These are phyloP conservation scores for Lactarius akahatsu DNA, from an alignment of 768 basidiomycete species.

Conservation along the genomic window DNA sequence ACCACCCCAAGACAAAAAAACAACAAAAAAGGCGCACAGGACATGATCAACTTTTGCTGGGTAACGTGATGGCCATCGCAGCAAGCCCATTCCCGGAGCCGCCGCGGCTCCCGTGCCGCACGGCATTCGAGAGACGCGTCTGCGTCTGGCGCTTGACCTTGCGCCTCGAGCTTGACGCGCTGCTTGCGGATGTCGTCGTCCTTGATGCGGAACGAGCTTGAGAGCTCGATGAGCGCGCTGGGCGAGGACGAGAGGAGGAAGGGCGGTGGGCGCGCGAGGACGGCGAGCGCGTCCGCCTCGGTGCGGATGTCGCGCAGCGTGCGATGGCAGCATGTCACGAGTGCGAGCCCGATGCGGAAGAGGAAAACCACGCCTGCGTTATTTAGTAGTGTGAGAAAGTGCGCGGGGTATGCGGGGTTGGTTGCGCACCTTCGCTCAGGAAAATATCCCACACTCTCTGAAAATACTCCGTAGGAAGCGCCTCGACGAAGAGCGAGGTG, in stretches of 20 bases:
- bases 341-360: conserved; percentile 68
- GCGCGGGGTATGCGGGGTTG: background rate
- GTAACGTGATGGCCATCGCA: conserved; percentile 33
- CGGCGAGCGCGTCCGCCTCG: conserved; percentile 47
- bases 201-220: conserved; percentile 65
- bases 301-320: conserved; percentile 52
- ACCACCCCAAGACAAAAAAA: background rate
- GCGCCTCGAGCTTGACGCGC: conserved; percentile 71
- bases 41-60: conserved; percentile 25
- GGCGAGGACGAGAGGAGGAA: conserved; percentile 56
- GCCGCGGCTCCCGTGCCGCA: conserved; percentile 5
- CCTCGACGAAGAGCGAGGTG: conserved; percentile 65
- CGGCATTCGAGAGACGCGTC: conserved; percentile 31
- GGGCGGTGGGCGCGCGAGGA: conserved; percentile 52
- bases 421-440: conserved; percentile 65
- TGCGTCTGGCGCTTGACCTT: conserved; percentile 62
- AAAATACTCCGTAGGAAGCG: conserved; percentile 61
- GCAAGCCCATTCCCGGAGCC: background rate
- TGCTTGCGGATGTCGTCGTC: conserved; percentile 80
- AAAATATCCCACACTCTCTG: conserved; percentile 83
- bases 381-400: background rate
- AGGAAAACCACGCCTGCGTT: conserved; percentile 65
- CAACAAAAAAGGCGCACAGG: background rate
- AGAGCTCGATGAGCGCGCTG: conserved; percentile 62
- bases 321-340: conserved; percentile 60